Evolutionary conservation across 805 yeast species (phyloP).

Genomic region (Wickerhamomyces chaumierensis): DNA sequence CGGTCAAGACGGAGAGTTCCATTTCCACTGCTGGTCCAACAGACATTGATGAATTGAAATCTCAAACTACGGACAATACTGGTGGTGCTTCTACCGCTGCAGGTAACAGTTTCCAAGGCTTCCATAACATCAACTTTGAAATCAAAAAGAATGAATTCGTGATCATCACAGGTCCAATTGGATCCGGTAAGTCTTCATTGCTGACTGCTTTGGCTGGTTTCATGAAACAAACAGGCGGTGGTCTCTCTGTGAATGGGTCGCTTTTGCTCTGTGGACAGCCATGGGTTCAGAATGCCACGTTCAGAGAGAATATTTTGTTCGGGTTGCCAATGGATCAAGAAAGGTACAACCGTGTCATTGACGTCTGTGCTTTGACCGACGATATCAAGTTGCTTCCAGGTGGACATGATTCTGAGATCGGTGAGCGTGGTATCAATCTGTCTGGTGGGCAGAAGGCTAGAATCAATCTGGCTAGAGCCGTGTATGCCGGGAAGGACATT

Average conservation of each 20-base stretch:
- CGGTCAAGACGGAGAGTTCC: slow-evolving; percentile 2
- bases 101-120: slow-evolving; percentile 7
- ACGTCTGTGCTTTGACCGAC: slow-evolving; percentile 46
- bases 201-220: slow-evolving; percentile 56
- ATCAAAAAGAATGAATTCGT: slow-evolving; percentile 54
- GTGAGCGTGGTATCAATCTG: slow-evolving; percentile 66
- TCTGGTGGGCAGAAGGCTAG: slow-evolving; percentile 79
- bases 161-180: slow-evolving; percentile 68
- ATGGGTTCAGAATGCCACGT: slow-evolving; percentile 71
- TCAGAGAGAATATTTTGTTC: slow-evolving; percentile 54
- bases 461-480: slow-evolving; percentile 59
- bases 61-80: too few relatives aligned
- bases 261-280: slow-evolving; percentile 41
- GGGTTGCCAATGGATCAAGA: slow-evolving; percentile 39
- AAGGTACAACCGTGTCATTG: slow-evolving; percentile 38
- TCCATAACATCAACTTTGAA: slow-evolving; percentile 18
- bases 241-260: slow-evolving; percentile 34
- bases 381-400: slow-evolving; percentile 53
- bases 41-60: background rate
- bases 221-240: slow-evolving; percentile 46
- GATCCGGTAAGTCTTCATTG: slow-evolving; percentile 67
- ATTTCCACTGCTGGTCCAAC: too few relatives aligned
- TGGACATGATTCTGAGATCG: slow-evolving; percentile 63
- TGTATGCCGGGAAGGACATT: slow-evolving; percentile 53
- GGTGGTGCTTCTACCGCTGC: background rate